phyloP scores from a whole-genome alignment of 805 yeast species.

The Candida montana region DNA sequence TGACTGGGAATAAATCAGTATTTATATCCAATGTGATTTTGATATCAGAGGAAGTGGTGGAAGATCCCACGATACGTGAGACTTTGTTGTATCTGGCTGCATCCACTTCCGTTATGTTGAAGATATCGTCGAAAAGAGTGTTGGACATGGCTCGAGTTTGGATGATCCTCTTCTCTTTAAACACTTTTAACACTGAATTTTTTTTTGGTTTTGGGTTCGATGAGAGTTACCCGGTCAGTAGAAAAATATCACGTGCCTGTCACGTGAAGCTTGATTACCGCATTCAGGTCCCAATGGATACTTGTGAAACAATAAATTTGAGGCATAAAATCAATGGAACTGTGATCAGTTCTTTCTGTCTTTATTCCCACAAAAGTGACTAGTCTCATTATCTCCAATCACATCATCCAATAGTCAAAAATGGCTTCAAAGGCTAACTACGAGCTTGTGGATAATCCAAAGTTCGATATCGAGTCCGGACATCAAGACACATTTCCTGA shows the following conservation, averaged over 20 bases:
- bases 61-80: constrained; percentile 79
- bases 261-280: constrained; percentile 8
- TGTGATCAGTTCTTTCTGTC: background rate
- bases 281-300: constrained; percentile 9
- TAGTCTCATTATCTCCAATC: too few species aligned
- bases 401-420: too few species aligned
- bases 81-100: constrained; percentile 90
- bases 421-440: constrained; percentile 15
- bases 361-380: too few species aligned
- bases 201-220: background rate
- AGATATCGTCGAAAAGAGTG: constrained; percentile 89
- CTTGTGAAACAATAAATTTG: background rate
- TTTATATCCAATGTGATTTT: constrained; percentile 85
- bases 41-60: constrained; percentile 75
- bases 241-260: constrained; percentile 1
- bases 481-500: constrained; percentile 1
- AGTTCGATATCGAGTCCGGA: constrained; percentile 8
- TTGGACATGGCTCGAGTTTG: constrained; percentile 41
- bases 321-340: background rate
- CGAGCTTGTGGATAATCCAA: constrained; percentile 18
- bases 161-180: background rate
- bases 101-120: constrained; percentile 79
- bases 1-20: constrained; percentile 85
- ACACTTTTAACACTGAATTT: background rate
- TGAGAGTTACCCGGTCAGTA: constrained; percentile 9